A percentile compares a stretch with the other conserved stretches of the same genome.
These are phyloP conservation scores for Harringtonia lauricola DNA, from an alignment of 2,329 filamentous ascomycete species.

Conservation along the genomic window DNA sequence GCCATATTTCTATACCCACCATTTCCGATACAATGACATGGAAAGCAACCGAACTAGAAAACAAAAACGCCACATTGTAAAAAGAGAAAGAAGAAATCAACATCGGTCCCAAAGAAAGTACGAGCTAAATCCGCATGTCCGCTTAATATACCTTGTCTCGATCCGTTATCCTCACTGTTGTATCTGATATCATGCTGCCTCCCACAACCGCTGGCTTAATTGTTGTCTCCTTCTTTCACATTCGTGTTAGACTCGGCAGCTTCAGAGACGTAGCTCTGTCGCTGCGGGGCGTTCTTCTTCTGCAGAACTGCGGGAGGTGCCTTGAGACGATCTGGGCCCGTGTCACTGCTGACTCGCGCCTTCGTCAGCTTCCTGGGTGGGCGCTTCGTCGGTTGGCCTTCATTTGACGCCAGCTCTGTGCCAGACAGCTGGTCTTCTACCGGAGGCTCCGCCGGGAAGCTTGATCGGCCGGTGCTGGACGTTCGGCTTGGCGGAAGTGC, in stretches of 20 bases:
- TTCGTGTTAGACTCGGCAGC: not conserved
- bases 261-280: not conserved
- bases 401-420: not conserved
- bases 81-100: too few relatives aligned
- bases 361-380: constrained; percentile 31
- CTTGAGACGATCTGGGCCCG: not conserved
- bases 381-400: not conserved
- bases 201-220: not conserved
- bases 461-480: not conserved
- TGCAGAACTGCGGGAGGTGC: constrained; percentile 7
- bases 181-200: too few relatives aligned
- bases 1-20: not conserved
- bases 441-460: too few relatives aligned
- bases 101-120: too few relatives aligned
- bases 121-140: too few relatives aligned
- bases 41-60: too few relatives aligned
- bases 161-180: too few relatives aligned
- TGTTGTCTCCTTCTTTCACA: not conserved
- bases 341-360: constrained; percentile 25
- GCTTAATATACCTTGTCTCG: too few relatives aligned
- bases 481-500: not conserved
- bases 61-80: too few relatives aligned
- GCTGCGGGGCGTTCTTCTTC: constrained; percentile 5
- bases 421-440: too few relatives aligned
- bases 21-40: too few relatives aligned